Evolutionary conservation across 2,329 filamentous ascomycete genomes (phyloP).

Genomic region (Xylaria multiplex): DNA sequence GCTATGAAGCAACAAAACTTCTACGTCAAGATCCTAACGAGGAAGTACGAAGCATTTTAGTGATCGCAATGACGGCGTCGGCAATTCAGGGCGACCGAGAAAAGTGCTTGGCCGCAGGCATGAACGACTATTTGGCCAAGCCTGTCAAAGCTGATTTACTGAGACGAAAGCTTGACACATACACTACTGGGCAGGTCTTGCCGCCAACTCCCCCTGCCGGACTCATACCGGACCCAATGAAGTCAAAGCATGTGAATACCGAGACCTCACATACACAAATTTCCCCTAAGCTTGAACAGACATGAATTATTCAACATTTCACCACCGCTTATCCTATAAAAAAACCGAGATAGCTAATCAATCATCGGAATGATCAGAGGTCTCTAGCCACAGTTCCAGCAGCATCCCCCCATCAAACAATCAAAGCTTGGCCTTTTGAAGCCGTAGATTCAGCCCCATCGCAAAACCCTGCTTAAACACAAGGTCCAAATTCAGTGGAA

Average conservation of each 20-base stretch:
- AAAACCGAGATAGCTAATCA: conserved; percentile 42
- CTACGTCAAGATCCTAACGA: conserved; percentile 81
- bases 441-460: not conserved
- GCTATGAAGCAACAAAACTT: conserved; percentile 88
- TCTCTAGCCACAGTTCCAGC: conserved; percentile 49
- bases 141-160: conserved; percentile 90
- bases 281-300: conserved; percentile 33
- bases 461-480: conserved; percentile 39
- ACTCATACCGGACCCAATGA: conserved; percentile 38
- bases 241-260: conserved; percentile 21
- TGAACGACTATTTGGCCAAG: conserved; percentile 98
- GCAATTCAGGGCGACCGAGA: conserved; percentile 95
- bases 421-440: conserved; percentile 41
- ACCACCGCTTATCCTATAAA: conserved; percentile 41
- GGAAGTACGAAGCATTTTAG: conserved; percentile 81
- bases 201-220: conserved; percentile 43
- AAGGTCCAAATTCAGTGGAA: conserved; percentile 57
- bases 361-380: conserved; percentile 34
- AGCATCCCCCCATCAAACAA: conserved; percentile 50
- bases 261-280: conserved; percentile 40
- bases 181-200: conserved; percentile 56
- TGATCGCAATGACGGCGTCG: conserved; percentile 96
- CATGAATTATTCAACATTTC: conserved; percentile 37
- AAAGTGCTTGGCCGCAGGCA: conserved; percentile 93
- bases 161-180: conserved; percentile 79